These are phyloP conservation scores for Chlamydomonas applanata DNA, from an alignment of 139 green algal genomes.

Conservation along the genomic window DNA sequence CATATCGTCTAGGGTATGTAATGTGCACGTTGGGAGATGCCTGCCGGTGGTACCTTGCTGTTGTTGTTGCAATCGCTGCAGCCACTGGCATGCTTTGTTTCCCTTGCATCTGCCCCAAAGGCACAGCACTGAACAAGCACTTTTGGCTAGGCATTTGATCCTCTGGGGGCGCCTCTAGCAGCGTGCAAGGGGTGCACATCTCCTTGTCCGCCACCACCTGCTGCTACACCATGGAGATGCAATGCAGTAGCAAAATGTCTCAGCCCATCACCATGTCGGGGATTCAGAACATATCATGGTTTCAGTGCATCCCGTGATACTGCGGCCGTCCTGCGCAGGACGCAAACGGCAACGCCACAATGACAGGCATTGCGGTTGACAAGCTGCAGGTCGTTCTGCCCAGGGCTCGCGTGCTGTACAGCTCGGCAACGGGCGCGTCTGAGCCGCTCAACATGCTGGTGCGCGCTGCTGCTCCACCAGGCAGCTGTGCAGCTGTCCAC, in stretches of 20 bases:
- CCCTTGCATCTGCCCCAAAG: too few relatives aligned
- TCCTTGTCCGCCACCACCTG: background rate
- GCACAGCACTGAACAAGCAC: too few relatives aligned
- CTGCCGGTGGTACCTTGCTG: too few relatives aligned
- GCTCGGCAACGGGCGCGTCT: constrained; percentile 77
- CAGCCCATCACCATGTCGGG: too few relatives aligned
- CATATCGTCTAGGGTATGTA: too few relatives aligned
- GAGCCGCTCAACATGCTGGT: constrained; percentile 82
- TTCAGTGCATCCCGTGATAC: background rate
- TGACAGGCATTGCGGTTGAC: constrained; percentile 61
- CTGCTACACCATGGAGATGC: background rate
- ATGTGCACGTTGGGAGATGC: too few relatives aligned
- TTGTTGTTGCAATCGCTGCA: too few relatives aligned
- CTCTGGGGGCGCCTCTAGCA: background rate
- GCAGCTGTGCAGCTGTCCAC: too few relatives aligned
- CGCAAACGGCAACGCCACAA: background rate
- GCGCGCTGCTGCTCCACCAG: too few relatives aligned
- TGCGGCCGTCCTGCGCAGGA: background rate
- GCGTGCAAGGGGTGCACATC: constrained; percentile 4
- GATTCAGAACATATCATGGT: too few relatives aligned
- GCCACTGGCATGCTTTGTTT: too few relatives aligned
- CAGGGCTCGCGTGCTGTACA: constrained; percentile 83
- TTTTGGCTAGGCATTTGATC: background rate
- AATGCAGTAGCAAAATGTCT: too few relatives aligned
- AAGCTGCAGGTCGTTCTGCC: constrained; percentile 78